Percentiles rank a stretch among this genome's conserved stretches.
phyloP scores from a whole-genome alignment of 257 asterid species.

The Eustoma russellianum region DNA sequence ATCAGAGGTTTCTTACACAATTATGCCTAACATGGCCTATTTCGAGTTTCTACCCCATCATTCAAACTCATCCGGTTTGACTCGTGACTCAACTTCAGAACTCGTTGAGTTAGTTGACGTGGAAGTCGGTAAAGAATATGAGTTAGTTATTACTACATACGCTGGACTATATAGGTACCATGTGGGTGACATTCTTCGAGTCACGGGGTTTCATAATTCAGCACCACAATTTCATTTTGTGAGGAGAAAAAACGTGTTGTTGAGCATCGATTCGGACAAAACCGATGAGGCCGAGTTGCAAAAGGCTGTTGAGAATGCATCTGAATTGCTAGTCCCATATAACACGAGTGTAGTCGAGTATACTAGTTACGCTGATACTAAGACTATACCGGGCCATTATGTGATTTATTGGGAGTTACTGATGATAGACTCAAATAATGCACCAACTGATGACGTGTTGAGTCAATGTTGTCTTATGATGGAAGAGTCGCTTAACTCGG shows the following conservation, averaged over 20 bases:
- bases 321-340: slow-evolving; percentile 29
- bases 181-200: slow-evolving; percentile 91
- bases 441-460: slow-evolving; percentile 37
- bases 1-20: slow-evolving; percentile 75
- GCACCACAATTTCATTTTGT: slow-evolving; percentile 90
- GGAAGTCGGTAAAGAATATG: slow-evolving; percentile 84
- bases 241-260: slow-evolving; percentile 69
- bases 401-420: slow-evolving; percentile 87
- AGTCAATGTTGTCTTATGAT: slow-evolving; percentile 63
- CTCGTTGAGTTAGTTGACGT: slow-evolving; percentile 77
- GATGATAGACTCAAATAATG: slow-evolving; percentile 39
- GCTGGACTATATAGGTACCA: slow-evolving; percentile 77
- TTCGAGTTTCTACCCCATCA: slow-evolving; percentile 84
- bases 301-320: slow-evolving; percentile 66
- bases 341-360: slow-evolving; percentile 82
- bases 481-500: slow-evolving; percentile 93
- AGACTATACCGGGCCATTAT: slow-evolving; percentile 86
- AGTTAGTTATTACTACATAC: slow-evolving; percentile 77
- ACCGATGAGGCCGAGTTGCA: slow-evolving; percentile 95
- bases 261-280: slow-evolving; percentile 90
- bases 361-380: slow-evolving; percentile 85
- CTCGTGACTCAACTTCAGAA: slow-evolving; percentile 28
- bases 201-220: slow-evolving; percentile 84
- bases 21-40: slow-evolving; percentile 98
- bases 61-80: slow-evolving; percentile 21